These are phyloP conservation scores for Mucuna pruriens DNA, from an alignment of 306 rosid species.

Conservation along the genomic window DNA sequence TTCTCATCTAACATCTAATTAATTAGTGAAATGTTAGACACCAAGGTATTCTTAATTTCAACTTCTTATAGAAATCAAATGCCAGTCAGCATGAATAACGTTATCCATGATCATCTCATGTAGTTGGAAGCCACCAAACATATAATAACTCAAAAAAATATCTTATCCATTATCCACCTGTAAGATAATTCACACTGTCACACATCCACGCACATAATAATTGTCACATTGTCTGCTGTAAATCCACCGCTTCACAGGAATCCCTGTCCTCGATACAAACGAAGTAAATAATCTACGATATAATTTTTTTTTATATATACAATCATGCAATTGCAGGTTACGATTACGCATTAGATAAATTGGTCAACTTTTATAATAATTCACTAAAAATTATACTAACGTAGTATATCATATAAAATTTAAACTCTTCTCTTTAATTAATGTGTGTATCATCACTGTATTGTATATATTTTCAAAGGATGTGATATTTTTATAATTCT, in stretches of 20 bases:
- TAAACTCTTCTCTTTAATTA: too few relatives aligned
- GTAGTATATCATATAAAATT: too few relatives aligned
- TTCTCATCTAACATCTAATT: background rate
- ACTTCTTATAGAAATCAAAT: background rate
- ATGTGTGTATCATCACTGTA: too few relatives aligned
- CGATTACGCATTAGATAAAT: too few relatives aligned
- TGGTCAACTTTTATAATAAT: too few relatives aligned
- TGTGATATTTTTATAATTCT: too few relatives aligned
- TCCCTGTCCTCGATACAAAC: background rate
- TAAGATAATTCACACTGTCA: background rate
- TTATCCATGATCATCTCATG: background rate
- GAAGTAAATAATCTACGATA: background rate
- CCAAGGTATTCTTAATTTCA: background rate
- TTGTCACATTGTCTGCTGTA: background rate
- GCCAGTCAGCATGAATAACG: background rate
- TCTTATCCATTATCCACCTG: background rate
- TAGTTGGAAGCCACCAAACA: background rate
- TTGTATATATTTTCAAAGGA: too few relatives aligned
- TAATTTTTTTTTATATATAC: too few relatives aligned
- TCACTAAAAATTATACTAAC: too few relatives aligned
- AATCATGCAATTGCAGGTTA: too few relatives aligned
- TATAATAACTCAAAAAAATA: background rate
- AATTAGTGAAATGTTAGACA: background rate
- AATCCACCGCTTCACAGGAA: background rate
- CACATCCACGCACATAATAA: background rate